Conservation (phyloP, 2,329 filamentous ascomycete genomes). For the Fusarium sp. region DNA sequence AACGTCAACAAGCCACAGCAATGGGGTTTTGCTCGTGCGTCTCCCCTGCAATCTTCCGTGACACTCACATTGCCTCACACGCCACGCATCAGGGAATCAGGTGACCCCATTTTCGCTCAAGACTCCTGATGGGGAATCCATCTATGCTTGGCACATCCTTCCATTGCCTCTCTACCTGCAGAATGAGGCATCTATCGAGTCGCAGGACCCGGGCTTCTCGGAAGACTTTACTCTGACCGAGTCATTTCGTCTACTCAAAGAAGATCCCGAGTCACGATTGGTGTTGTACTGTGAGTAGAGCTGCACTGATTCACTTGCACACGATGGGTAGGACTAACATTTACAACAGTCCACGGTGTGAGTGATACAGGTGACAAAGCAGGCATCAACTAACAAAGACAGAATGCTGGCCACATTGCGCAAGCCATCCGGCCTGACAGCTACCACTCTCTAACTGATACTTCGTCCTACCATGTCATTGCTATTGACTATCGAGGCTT, state of each 20-base stretch:
- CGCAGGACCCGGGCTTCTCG: conserved; percentile 60
- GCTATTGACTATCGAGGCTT: conserved; percentile 93
- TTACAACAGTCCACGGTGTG: conserved; percentile 69
- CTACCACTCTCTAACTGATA: conserved; percentile 80
- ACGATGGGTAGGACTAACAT: conserved; percentile 15
- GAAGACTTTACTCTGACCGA: conserved; percentile 65
- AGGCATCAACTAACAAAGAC: conserved; percentile 29
- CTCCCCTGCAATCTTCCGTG: neutral
- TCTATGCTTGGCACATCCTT: conserved; percentile 93
- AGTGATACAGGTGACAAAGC: conserved; percentile 41
- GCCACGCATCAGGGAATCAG: conserved; percentile 74
- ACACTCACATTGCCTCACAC: conserved; percentile 9
- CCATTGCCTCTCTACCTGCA: conserved; percentile 80
- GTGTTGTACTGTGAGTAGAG: conserved; percentile 69
- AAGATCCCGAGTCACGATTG: conserved; percentile 71
- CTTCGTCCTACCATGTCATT: conserved; percentile 82
- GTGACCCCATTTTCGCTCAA: conserved; percentile 84
- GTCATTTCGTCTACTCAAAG: conserved; percentile 69
- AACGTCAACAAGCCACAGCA: conserved; percentile 80
- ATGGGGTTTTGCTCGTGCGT: conserved; percentile 85
- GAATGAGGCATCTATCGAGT: conserved; percentile 72
- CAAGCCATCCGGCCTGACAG: conserved; percentile 80
- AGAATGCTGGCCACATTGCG: conserved; percentile 89
- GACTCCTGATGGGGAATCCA: conserved; percentile 78
- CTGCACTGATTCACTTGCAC: conserved; percentile 1